These are phyloP conservation scores for Casuarina equisetifolia DNA, from an alignment of 306 rosid species.

Conservation along the genomic window DNA sequence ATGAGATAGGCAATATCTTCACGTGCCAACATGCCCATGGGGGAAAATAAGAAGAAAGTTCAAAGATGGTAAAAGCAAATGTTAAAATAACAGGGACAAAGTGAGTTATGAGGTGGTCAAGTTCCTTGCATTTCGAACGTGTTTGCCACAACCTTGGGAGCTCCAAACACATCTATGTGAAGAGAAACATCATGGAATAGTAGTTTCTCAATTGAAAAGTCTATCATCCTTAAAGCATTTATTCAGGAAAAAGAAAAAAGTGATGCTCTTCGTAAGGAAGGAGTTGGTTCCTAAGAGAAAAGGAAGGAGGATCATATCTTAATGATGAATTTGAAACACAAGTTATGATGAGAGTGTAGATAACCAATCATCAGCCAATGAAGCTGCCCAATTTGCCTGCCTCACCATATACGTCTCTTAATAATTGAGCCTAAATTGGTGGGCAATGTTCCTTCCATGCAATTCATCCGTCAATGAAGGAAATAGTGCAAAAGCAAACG, in stretches of 20 bases:
- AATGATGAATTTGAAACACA: neutral
- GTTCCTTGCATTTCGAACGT: neutral
- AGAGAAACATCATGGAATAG: too few relatives aligned
- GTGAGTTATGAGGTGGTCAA: neutral
- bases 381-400: neutral
- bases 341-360: neutral
- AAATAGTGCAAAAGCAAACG: constrained; percentile 19
- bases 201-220: too few relatives aligned
- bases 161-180: neutral
- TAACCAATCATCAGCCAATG: neutral
- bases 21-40: neutral
- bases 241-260: too few relatives aligned
- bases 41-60: neutral
- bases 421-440: constrained; percentile 1
- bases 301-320: neutral
- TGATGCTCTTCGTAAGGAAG: too few relatives aligned
- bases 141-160: neutral
- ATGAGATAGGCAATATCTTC: neutral
- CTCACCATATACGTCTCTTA: constrained; percentile 6
- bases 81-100: neutral
- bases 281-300: too few relatives aligned
- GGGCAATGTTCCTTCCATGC: neutral
- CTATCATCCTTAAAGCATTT: too few relatives aligned
- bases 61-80: neutral
- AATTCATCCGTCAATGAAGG: neutral